These are phyloP conservation scores for Stygiomarasmius scandens DNA, from an alignment of 1,284 basidiomycete genomes.

Conservation along the genomic window DNA sequence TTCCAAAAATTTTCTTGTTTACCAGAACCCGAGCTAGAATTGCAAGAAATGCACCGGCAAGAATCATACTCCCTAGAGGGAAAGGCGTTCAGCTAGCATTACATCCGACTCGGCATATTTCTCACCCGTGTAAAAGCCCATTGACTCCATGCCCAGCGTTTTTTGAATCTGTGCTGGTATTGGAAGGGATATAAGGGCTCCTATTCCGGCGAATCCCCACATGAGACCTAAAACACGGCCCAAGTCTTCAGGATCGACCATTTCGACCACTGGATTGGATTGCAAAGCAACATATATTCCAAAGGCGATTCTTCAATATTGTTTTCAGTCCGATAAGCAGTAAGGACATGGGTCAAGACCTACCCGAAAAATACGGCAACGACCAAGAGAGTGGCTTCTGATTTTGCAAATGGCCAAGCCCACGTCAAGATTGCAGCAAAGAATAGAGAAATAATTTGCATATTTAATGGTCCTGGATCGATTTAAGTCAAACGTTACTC, in stretches of 20 bases:
- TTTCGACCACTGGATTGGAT: slow-evolving; percentile 49
- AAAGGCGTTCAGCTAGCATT: no score
- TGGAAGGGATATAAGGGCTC: slow-evolving; percentile 55
- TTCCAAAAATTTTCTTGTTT: not conserved
- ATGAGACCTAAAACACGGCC: slow-evolving; percentile 63
- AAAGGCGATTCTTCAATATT: slow-evolving; percentile 40
- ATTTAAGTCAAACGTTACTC: not conserved
- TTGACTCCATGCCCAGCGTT: slow-evolving; percentile 45
- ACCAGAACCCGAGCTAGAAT: not conserved
- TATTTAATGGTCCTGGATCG: slow-evolving; percentile 44
- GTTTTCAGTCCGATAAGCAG: no score
- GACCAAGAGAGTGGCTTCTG: slow-evolving; percentile 36
- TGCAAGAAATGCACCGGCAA: not conserved
- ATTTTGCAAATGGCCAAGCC: slow-evolving; percentile 51
- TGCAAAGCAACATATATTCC: slow-evolving; percentile 56
- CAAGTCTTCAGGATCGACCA: slow-evolving; percentile 59
- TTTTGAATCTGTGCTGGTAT: slow-evolving; percentile 59
- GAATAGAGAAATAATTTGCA: slow-evolving; percentile 48
- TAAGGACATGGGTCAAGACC: slow-evolving; percentile 13
- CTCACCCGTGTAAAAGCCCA: slow-evolving; percentile 60
- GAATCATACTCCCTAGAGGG: not conserved
- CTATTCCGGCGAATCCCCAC: slow-evolving; percentile 51
- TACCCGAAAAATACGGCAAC: slow-evolving; percentile 54
- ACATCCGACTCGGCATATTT: no score
- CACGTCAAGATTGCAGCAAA: slow-evolving; percentile 51